phyloP scores from a whole-genome alignment of 2,329 filamentous ascomycete species.

The Exophiala dermatitidis region DNA sequence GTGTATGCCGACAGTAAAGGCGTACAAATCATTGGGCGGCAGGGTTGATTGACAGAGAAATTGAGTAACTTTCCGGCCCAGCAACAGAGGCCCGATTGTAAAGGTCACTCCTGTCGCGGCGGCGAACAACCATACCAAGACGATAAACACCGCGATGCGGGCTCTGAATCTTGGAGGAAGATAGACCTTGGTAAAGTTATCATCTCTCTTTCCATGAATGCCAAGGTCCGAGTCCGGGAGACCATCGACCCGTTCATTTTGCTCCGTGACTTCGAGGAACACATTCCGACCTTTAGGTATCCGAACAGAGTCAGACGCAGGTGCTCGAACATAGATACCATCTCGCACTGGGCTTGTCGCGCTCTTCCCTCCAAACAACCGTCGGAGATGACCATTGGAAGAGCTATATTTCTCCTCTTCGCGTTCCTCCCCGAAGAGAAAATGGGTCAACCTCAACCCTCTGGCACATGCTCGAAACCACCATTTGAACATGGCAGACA shows the following conservation, averaged over 20 bases:
- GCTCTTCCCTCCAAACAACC: slow-evolving; percentile 15
- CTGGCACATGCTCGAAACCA: slow-evolving; percentile 89
- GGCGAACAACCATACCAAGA: slow-evolving; percentile 89
- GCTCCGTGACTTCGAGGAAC: slow-evolving; percentile 67
- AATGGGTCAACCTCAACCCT: slow-evolving; percentile 73
- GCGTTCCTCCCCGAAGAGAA: slow-evolving; percentile 78
- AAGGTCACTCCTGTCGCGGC: slow-evolving; percentile 76
- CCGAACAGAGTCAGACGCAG: slow-evolving; percentile 88
- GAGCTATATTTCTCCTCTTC: slow-evolving; percentile 62
- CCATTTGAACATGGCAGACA: slow-evolving; percentile 86
- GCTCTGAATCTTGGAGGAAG: slow-evolving; percentile 76
- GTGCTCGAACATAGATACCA: slow-evolving; percentile 82
- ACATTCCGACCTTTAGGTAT: slow-evolving; percentile 77
- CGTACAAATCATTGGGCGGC: slow-evolving; percentile 89
- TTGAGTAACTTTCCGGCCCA: slow-evolving; percentile 73
- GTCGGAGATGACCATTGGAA: slow-evolving; percentile 53
- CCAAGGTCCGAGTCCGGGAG: slow-evolving; percentile 47
- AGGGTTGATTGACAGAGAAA: slow-evolving; percentile 63
- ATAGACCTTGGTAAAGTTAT: slow-evolving; percentile 65
- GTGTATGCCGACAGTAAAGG: slow-evolving; percentile 86
- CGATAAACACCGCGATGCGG: slow-evolving; percentile 76
- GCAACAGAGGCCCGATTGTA: slow-evolving; percentile 77
- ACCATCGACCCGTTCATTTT: slow-evolving; percentile 59
- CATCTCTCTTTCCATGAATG: slow-evolving; percentile 53
- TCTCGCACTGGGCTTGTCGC: slow-evolving; percentile 38